These are phyloP conservation scores for Elaeis oleifera DNA, from an alignment of 202 grass and related monocot genomes.

Conservation along the genomic window DNA sequence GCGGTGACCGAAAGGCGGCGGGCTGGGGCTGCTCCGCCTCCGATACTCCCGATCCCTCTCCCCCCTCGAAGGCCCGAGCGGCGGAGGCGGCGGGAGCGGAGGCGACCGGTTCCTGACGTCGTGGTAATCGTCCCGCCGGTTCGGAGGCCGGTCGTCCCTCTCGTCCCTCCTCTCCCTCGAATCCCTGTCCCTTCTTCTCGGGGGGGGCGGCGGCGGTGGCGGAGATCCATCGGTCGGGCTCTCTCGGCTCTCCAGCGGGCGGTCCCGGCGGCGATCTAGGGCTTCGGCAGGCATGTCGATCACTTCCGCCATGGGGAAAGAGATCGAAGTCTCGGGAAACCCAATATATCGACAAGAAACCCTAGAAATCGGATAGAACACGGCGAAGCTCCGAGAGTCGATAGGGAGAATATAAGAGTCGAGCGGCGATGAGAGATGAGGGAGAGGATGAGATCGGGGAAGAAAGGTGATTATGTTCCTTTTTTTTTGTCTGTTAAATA, in stretches of 20 bases:
- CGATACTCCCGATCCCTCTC: slow-evolving; percentile 17
- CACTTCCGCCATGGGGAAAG: slow-evolving; percentile 7
- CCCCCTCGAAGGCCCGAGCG: not conserved
- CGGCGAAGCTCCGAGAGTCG: too few species aligned
- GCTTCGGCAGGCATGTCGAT: slow-evolving; percentile 13
- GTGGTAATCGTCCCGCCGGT: not conserved
- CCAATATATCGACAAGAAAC: not conserved
- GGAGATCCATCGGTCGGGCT: slow-evolving; percentile 4
- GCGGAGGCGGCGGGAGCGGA: slow-evolving; percentile 6
- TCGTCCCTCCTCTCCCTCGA: not conserved
- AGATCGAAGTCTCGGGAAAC: not conserved
- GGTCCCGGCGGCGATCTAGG: slow-evolving; percentile 7
- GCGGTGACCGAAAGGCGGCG: slow-evolving; percentile 9
- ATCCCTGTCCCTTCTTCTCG: slow-evolving; percentile 3
- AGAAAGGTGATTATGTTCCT: too few species aligned
- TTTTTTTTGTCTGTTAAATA: too few species aligned
- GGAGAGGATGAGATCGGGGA: too few species aligned
- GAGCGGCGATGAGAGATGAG: too few species aligned
- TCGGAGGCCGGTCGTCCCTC: slow-evolving; percentile 5
- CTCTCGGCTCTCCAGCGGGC: not conserved
- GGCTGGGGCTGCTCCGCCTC: slow-evolving; percentile 8
- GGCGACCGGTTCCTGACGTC: slow-evolving; percentile 10
- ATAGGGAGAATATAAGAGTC: too few species aligned
- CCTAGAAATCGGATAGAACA: not conserved
- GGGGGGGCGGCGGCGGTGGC: not conserved